These are phyloP conservation scores for Musa balbisiana DNA, from an alignment of 202 grass and related monocot genomes.

Conservation along the genomic window DNA sequence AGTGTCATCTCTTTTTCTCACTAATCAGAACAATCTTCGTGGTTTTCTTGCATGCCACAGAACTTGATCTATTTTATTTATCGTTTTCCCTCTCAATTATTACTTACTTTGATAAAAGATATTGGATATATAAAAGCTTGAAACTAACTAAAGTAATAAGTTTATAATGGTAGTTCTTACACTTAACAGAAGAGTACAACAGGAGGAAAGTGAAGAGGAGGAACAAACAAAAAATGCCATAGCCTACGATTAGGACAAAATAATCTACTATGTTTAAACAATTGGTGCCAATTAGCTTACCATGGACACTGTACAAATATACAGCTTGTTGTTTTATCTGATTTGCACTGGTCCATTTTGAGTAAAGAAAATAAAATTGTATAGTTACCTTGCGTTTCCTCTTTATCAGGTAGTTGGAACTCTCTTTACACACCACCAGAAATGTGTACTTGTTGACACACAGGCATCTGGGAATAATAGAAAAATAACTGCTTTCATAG, in stretches of 20 bases:
- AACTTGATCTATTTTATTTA: too few relatives aligned
- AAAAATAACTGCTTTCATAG: slow-evolving; percentile 63
- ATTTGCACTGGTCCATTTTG: background rate
- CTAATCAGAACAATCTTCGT: too few relatives aligned
- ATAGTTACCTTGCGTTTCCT: background rate
- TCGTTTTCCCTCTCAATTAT: too few relatives aligned
- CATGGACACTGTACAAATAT: background rate
- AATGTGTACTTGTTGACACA: slow-evolving; percentile 78
- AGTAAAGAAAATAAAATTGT: too few relatives aligned
- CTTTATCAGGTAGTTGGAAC: slow-evolving; percentile 69
- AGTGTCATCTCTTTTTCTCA: too few relatives aligned
- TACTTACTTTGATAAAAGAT: background rate
- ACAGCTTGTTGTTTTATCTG: background rate
- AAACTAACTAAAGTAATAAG: background rate
- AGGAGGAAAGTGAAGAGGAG: background rate
- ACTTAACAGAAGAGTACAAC: background rate
- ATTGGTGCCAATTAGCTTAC: background rate
- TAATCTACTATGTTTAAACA: background rate
- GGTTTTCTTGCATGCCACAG: too few relatives aligned
- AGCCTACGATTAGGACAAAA: background rate
- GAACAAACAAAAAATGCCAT: background rate
- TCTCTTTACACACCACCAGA: slow-evolving; percentile 80
- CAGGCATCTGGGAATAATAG: slow-evolving; percentile 33
- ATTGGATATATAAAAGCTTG: background rate
- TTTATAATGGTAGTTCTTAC: background rate